Base-by-base conservation (phyloP, 2,329 filamentous ascomycete species). In the Rachicladosporium sp. region DNA sequence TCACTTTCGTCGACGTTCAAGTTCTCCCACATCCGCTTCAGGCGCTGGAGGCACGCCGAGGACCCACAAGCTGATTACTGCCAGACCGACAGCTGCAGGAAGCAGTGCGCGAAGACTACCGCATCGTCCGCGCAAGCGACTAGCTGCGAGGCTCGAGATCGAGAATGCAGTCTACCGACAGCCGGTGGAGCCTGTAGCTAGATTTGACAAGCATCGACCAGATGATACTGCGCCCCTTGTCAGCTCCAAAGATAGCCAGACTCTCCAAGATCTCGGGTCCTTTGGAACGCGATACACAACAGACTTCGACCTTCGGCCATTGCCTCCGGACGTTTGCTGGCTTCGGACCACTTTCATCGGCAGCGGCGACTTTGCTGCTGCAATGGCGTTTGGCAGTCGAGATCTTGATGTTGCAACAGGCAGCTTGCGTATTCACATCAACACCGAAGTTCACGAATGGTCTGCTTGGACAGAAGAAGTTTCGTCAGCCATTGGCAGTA, bases 301-400 rank as follows among this genome's bases (percentile, higher is more conserved):
- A 8, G 67, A 70, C 44, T 78, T 78, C 42, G 69, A 71, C 37
- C 55, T 74, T 6, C 52, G 52, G 4, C 68, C 70, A 15, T 53
- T 78, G 6, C 59, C 57, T 6, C 44, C 61, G 5, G 73, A 68
- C 1, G 74, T 69, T 0, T 75, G 67, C 48, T 78, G 77, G 45
- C 69, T 73, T 44, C 56, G 66, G 33, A 64, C 60, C 34, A 76
- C 73, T 4, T 73, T 78, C 43, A 61, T 78, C 42, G 74, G 75
- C 21, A 73, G 71, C 46, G 72, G 71, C 3, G 67, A 71, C 19
- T 66, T 78, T 35, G 51, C 56, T 10, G 62, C 60, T 29, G 66
- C 66, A 29, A 46, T 78, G 4, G 45, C 56, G 8, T 11, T 70
- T 8, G 36, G 40, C 12, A 47, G 53, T 5, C 57, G 68, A 31